Percentiles rank a stretch among this genome's conserved stretches.
Evolutionary conservation across 345 rosid species (phyloP).

Genomic region (Bruguiera gymnorhiza): DNA sequence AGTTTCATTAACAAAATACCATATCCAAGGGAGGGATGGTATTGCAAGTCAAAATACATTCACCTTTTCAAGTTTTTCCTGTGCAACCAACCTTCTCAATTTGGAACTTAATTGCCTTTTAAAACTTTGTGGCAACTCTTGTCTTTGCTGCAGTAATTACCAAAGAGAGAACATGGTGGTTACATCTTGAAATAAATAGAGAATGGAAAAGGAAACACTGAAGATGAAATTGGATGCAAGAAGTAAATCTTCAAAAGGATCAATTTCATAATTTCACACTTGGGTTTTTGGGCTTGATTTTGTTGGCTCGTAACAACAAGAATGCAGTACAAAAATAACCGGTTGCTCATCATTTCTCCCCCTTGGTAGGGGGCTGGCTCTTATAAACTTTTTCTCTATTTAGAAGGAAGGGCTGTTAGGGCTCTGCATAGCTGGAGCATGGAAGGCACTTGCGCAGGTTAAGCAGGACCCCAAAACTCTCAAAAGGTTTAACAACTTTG

Average conservation of each 20-base stretch:
- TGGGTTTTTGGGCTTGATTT: no score
- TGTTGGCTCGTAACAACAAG: no score
- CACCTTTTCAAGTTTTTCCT: conserved; percentile 81
- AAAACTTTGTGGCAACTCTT: conserved; percentile 63
- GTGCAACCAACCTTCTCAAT: conserved; percentile 74
- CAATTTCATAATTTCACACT: no score
- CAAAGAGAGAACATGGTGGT: conserved; percentile 9
- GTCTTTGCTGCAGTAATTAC: conserved; percentile 58
- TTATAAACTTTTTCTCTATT: no score
- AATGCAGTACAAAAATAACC: no score
- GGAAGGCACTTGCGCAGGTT: no score
- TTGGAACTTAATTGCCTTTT: conserved; percentile 66
- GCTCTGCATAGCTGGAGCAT: no score
- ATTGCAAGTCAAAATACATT: conserved; percentile 7
- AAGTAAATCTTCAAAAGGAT: no score
- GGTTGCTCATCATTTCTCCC: no score
- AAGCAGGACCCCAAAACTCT: not conserved
- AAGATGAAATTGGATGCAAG: no score
- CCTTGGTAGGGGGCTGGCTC: no score
- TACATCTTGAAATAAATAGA: conserved; percentile 3
- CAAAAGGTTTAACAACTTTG: not conserved
- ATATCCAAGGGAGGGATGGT: not conserved
- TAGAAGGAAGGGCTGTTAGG: no score
- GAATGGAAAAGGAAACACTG: not conserved
- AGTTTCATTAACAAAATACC: not conserved